These are phyloP conservation scores for Spergularia marina DNA, from an alignment of 148 eudicot species.

Conservation along the genomic window DNA sequence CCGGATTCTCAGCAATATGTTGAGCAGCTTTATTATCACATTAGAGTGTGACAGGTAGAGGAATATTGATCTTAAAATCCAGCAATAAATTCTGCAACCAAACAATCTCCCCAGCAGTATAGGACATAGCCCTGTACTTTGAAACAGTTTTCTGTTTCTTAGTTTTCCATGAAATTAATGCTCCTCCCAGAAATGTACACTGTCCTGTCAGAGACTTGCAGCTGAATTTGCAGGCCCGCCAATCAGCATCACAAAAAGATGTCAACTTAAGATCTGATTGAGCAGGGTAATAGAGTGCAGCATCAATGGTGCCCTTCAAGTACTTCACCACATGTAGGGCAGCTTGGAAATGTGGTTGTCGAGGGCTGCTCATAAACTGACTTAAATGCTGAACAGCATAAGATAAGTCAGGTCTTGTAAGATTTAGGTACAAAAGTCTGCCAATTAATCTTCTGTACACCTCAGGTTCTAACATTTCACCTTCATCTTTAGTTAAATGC, in stretches of 20 bases:
- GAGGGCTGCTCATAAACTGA: not conserved
- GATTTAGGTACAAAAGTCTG: not conserved
- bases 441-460: no score
- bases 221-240: not conserved
- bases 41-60: not conserved
- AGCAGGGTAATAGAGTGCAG: not conserved
- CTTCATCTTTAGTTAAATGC: not conserved
- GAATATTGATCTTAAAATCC: not conserved
- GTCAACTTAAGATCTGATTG: not conserved
- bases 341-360: not conserved
- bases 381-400: not conserved
- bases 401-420: not conserved
- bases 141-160: not conserved
- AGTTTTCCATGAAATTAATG: not conserved
- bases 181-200: not conserved
- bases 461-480: no score
- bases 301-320: not conserved
- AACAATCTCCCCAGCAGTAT: not conserved
- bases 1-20: not conserved
- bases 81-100: not conserved
- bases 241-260: not conserved
- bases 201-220: not conserved
- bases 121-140: not conserved
- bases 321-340: not conserved
- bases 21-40: not conserved